Percentiles rank a stretch among this genome's conserved stretches.
These are phyloP conservation scores for Colletotrichum phormii DNA, from an alignment of 2,329 filamentous ascomycete species.

Conservation along the genomic window DNA sequence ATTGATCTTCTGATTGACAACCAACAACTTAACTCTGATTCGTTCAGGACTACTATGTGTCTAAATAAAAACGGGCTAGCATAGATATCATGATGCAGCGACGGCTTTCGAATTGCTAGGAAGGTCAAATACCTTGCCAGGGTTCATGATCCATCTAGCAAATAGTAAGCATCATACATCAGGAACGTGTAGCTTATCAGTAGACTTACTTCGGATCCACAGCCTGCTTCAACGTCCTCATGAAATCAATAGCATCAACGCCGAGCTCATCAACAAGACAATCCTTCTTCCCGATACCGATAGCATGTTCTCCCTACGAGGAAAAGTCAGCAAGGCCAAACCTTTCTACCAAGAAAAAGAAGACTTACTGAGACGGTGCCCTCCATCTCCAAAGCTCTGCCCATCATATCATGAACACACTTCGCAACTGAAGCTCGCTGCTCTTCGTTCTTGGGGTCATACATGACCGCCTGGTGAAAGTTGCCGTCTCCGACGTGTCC, in stretches of 20 bases:
- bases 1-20: not conserved
- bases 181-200: not conserved
- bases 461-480: constrained; percentile 69
- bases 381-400: constrained; percentile 76
- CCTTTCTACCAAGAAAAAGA: not conserved
- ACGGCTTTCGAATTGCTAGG: constrained; percentile 8
- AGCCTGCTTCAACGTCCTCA: constrained; percentile 73
- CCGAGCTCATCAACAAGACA: constrained; percentile 74
- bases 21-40: not conserved
- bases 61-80: not conserved
- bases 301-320: constrained; percentile 71
- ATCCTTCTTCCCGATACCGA: constrained; percentile 74
- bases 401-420: constrained; percentile 77
- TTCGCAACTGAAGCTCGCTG: constrained; percentile 61
- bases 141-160: constrained; percentile 72
- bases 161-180: not conserved
- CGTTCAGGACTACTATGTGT: not conserved
- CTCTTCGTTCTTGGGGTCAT: constrained; percentile 62
- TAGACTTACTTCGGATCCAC: constrained; percentile 64
- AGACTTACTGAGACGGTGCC: constrained; percentile 72
- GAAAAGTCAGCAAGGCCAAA: not conserved
- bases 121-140: constrained; percentile 74
- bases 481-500: constrained; percentile 82
- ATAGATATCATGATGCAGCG: not conserved
- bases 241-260: constrained; percentile 71